A percentile compares a stretch with the other conserved stretches of the same genome.
Evolutionary conservation across 306 rosid species (phyloP).

Genomic region (Sophora flavescens): DNA sequence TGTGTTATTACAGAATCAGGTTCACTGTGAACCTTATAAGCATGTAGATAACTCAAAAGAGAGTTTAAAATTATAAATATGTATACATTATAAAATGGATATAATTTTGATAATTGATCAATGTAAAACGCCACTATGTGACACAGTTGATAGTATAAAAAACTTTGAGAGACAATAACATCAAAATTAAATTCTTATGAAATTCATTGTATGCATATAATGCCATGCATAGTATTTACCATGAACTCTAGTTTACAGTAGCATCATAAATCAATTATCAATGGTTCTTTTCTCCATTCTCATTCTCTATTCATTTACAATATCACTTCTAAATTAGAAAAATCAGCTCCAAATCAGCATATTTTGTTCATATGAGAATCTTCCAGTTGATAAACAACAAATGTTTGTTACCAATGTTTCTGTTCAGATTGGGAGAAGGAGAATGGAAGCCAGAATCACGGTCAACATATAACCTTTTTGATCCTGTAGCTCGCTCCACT

Average conservation of each 20-base stretch:
- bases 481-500: conserved; percentile 66
- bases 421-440: conserved; percentile 58
- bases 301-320: not conserved
- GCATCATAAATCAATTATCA: not conserved
- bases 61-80: not conserved
- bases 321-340: not conserved
- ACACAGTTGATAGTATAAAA: too few species aligned
- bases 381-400: not conserved
- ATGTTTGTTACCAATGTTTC: not conserved
- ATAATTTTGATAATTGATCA: too few species aligned
- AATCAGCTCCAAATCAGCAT: not conserved
- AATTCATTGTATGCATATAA: not conserved
- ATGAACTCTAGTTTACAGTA: not conserved
- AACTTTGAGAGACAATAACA: too few species aligned
- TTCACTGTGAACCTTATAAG: not conserved
- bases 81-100: not conserved
- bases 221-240: too few species aligned
- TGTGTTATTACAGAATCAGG: not conserved
- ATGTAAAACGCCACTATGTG: too few species aligned
- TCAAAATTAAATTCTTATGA: too few species aligned
- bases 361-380: conserved; percentile 7
- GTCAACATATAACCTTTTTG: conserved; percentile 55
- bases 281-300: not conserved
- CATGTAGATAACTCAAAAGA: not conserved
- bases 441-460: conserved; percentile 53